These are phyloP conservation scores for Megacollybia platyphylla DNA, from an alignment of 1,284 basidiomycete genomes.

Conservation along the genomic window DNA sequence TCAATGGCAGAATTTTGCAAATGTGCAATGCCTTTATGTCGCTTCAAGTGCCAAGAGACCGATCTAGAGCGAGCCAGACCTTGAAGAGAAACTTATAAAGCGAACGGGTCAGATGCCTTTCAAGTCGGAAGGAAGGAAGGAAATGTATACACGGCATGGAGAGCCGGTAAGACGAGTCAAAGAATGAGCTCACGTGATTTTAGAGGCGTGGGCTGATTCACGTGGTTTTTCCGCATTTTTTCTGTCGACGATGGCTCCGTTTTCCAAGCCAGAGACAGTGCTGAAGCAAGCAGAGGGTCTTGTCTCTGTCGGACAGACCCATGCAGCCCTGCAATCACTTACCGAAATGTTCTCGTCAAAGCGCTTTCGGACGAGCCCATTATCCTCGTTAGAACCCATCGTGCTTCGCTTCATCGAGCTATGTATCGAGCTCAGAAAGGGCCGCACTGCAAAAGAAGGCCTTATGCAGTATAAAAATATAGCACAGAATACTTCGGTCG, in stretches of 20 bases:
- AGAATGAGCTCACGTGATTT: too few relatives aligned
- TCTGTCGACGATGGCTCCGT: conserved; percentile 60
- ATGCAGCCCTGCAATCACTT: conserved; percentile 81
- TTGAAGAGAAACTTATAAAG: too few relatives aligned
- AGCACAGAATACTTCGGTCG: conserved; percentile 85
- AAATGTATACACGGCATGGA: too few relatives aligned
- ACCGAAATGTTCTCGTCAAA: conserved; percentile 91
- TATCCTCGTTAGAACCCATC: conserved; percentile 89
- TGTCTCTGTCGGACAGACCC: conserved; percentile 80
- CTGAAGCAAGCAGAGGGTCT: conserved; percentile 89
- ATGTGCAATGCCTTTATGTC: too few relatives aligned
- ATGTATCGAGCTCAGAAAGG: conserved; percentile 92
- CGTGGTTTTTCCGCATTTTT: background rate
- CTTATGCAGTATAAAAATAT: conserved; percentile 97
- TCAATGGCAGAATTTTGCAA: too few relatives aligned
- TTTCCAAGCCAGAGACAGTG: conserved; percentile 84
- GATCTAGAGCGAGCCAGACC: too few relatives aligned
- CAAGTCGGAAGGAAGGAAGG: too few relatives aligned
- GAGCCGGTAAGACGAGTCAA: too few relatives aligned
- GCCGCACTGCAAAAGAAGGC: conserved; percentile 88
- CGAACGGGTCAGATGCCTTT: too few relatives aligned
- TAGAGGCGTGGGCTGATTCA: too few relatives aligned
- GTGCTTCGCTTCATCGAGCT: conserved; percentile 91
- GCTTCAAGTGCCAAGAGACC: too few relatives aligned
- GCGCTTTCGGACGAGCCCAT: conserved; percentile 86